Conservation (phyloP, 169 alveolate species). For the Amoebophrya sp. region DNA sequence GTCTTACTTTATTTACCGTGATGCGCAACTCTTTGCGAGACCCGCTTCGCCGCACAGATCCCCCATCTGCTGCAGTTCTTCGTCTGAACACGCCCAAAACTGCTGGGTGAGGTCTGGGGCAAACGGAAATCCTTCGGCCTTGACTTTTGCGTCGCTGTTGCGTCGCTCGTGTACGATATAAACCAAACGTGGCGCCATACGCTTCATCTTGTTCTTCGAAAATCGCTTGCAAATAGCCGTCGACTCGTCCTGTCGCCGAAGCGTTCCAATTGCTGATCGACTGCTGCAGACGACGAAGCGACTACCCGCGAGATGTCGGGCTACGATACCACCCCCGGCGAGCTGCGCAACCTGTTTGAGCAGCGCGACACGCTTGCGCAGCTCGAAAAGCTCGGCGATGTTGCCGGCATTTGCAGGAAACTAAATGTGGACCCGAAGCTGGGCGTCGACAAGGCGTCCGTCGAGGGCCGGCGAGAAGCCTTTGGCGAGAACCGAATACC, state of each 20-base stretch:
- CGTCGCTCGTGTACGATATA: too few relatives aligned
- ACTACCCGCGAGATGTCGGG: too few relatives aligned
- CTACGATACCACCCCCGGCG: neutral
- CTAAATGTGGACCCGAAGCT: neutral
- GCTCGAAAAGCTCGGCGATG: neutral
- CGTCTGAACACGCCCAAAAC: too few relatives aligned
- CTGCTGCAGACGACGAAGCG: neutral
- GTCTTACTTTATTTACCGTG: too few relatives aligned
- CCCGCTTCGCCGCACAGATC: too few relatives aligned
- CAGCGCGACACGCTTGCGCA: neutral
- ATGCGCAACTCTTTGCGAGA: too few relatives aligned
- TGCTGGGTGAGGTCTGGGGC: too few relatives aligned
- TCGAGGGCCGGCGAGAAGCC: neutral
- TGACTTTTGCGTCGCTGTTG: too few relatives aligned
- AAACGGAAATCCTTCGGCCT: too few relatives aligned
- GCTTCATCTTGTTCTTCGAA: neutral
- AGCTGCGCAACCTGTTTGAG: neutral
- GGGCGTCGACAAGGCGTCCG: neutral
- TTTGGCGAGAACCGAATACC: neutral
- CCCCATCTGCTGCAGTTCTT: too few relatives aligned
- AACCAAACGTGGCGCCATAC: neutral
- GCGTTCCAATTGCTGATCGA: neutral
- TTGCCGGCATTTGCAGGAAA: neutral
- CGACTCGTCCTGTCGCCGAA: too few relatives aligned
- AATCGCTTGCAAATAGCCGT: too few relatives aligned